Percentiles rank a stretch among this genome's conserved stretches.
Evolutionary conservation across 352 stramenopile species (phyloP).

Genomic region (Elongisporangium undulatum): DNA sequence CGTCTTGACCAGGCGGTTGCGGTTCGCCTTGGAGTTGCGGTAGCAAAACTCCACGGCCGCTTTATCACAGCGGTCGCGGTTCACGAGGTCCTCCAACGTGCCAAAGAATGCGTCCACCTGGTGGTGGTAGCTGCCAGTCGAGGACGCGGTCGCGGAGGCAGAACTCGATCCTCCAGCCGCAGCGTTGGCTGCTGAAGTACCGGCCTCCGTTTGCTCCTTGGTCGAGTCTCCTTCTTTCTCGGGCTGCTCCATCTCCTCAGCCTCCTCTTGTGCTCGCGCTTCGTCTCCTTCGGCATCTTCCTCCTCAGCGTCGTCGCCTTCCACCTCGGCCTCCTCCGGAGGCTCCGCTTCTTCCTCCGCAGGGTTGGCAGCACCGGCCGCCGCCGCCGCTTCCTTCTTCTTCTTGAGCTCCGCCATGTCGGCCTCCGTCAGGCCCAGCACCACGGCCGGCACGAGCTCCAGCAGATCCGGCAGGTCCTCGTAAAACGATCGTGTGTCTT

Average conservation of each 20-base stretch:
- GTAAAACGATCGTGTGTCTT: constrained; percentile 96
- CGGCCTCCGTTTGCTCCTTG: constrained; percentile 1
- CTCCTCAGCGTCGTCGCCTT: constrained; percentile 20
- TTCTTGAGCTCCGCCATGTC: constrained; percentile 85
- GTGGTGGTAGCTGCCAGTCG: constrained; percentile 79
- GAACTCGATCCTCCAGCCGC: constrained; percentile 6
- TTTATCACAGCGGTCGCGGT: constrained; percentile 94
- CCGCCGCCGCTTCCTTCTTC: constrained; percentile 54
- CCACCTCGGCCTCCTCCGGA: constrained; percentile 8
- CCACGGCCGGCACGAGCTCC: constrained; percentile 91
- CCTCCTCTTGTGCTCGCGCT: constrained; percentile 19
- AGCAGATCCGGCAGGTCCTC: constrained; percentile 95
- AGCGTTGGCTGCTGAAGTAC: constrained; percentile 3
- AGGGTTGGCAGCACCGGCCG: constrained; percentile 9
- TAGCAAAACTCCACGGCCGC: constrained; percentile 96
- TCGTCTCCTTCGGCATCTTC: constrained; percentile 30
- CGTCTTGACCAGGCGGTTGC: constrained; percentile 90
- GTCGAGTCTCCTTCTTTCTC: not conserved
- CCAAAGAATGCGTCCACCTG: constrained; percentile 91
- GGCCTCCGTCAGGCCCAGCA: constrained; percentile 89
- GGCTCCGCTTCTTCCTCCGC: constrained; percentile 33
- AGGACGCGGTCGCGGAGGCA: not conserved
- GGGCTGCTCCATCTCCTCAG: constrained; percentile 12
- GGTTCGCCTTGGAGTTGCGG: constrained; percentile 92
- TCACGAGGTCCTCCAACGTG: constrained; percentile 93